A percentile compares a stretch with the other conserved stretches of the same genome.
Conservation (phyloP, 1,139 yeast genomes). For the Blastobotrys niveus region DNA sequence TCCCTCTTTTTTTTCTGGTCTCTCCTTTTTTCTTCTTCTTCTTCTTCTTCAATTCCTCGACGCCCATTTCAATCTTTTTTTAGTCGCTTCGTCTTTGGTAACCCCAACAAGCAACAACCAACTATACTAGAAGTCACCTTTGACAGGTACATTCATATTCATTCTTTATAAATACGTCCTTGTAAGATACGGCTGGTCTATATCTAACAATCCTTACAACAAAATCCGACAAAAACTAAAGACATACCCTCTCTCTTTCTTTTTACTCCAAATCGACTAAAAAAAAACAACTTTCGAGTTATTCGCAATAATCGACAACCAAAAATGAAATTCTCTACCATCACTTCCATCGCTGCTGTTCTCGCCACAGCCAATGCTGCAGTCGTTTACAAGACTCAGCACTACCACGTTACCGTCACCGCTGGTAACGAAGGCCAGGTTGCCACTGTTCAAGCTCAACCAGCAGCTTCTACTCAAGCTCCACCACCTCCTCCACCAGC, state of each 20-base stretch:
- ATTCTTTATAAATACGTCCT: not conserved
- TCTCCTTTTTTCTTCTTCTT: not conserved
- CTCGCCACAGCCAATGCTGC: conserved; percentile 20
- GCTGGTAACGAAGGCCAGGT: conserved; percentile 17
- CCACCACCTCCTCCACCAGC: conserved; percentile 11
- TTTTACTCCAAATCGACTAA: not conserved
- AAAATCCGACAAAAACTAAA: too few species aligned
- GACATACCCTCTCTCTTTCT: not conserved
- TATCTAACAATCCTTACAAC: not conserved
- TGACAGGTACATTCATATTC: not conserved
- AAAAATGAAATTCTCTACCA: conserved; percentile 13
- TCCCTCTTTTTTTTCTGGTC: not conserved
- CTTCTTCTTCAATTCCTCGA: not conserved
- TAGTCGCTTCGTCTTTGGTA: too few species aligned
- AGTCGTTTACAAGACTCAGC: conserved; percentile 26
- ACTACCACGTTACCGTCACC: conserved; percentile 27
- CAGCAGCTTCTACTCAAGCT: conserved; percentile 12
- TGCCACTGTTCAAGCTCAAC: conserved; percentile 15
- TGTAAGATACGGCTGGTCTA: conserved; percentile 5
- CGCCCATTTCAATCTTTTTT: not conserved
- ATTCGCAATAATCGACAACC: not conserved
- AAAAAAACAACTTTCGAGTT: not conserved
- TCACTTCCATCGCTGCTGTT: conserved; percentile 12
- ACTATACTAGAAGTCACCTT: not conserved
- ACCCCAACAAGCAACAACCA: not conserved